Evolutionary conservation across 176 grass and related monocot genomes (phyloP).

Genomic region (Oryza rufipogon): DNA sequence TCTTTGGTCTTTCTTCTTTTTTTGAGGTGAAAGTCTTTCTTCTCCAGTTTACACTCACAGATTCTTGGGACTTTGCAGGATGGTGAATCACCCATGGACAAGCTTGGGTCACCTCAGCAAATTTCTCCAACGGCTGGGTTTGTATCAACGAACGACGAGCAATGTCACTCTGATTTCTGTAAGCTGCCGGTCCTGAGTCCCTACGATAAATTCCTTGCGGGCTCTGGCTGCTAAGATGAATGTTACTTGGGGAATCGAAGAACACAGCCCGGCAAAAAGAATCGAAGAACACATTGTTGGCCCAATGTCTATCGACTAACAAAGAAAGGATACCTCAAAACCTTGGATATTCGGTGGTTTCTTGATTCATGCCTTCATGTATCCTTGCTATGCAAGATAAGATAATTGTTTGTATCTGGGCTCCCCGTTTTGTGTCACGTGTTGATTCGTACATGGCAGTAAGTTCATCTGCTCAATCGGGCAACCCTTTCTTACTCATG

Average conservation of each 20-base stretch:
- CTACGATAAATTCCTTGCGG: constrained; percentile 72
- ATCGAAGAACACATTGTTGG: constrained; percentile 1
- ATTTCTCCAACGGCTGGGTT: constrained; percentile 31
- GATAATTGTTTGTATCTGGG: neutral
- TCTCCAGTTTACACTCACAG: constrained; percentile 18
- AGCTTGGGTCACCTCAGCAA: constrained; percentile 32
- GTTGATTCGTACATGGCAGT: neutral
- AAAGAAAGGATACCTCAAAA: neutral
- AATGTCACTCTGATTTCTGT: constrained; percentile 52
- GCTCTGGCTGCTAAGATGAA: constrained; percentile 56
- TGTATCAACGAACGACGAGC: constrained; percentile 41
- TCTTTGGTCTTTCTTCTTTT: neutral
- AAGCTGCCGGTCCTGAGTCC: constrained; percentile 75
- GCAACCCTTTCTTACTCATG: neutral
- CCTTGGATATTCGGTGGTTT: constrained; percentile 23
- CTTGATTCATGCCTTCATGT: constrained; percentile 7
- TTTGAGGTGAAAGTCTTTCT: neutral
- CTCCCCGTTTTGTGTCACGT: neutral
- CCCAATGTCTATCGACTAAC: neutral
- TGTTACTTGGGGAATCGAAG: neutral
- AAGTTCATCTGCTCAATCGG: neutral
- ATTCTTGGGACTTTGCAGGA: constrained; percentile 47
- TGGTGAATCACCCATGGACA: constrained; percentile 49
- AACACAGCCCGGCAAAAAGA: neutral
- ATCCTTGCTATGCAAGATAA: constrained; percentile 20